Evolutionary conservation across 108 stramenopile genomes (phyloP), one percentile per base, ranked within the genome.

Genomic region (Aurantiochytrium sp.): DNA sequence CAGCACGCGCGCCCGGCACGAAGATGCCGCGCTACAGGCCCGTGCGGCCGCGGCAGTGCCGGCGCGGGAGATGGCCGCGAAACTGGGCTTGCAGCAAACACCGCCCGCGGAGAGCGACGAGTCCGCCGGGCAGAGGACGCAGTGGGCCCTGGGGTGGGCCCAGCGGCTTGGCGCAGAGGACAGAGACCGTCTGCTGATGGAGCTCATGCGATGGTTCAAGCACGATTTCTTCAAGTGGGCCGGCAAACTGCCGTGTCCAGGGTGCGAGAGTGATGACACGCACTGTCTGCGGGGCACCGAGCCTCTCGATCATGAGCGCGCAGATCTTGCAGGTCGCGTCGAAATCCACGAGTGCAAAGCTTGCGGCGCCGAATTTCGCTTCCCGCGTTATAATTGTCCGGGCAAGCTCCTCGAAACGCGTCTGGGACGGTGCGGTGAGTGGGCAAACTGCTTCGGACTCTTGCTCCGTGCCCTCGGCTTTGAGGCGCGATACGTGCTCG

Each of bases 391-490:
- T 93, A 98, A 98, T 92, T 91, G 95, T 29, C 95, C 96, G 16
- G 89, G 92, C 10, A 95, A 93, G 83, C 93, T 99, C 45, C 93
- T 97, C 23, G 91, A 96, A 5, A 94, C 94, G 55, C 93, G 96
- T 19, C 88, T 90, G 69, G 97, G 98, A 21, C 93, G 99, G 25
- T 99, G 99, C 88, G 99, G 99, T 71, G 99, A 99, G 93, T 99
- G 94, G 87, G 97, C 99, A 87, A 99, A 99, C 92, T 90, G 96
- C 83, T 99, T 99, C 93, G 96, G 97, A 4, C 89, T 96, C 49
- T 93, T 94, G 89, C 96, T 95, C 87, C 93, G 96, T 23, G 92
- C 98, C 6, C 90, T 94, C 5, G 98, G 98, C 25, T 96, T 97
- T 88, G 97, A 98, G 87, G 96, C 97, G 1, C 93, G 99, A 29